Base-by-base conservation (phyloP, 2,329 filamentous ascomycete genomes). In the Elsinoe arachidis region DNA sequence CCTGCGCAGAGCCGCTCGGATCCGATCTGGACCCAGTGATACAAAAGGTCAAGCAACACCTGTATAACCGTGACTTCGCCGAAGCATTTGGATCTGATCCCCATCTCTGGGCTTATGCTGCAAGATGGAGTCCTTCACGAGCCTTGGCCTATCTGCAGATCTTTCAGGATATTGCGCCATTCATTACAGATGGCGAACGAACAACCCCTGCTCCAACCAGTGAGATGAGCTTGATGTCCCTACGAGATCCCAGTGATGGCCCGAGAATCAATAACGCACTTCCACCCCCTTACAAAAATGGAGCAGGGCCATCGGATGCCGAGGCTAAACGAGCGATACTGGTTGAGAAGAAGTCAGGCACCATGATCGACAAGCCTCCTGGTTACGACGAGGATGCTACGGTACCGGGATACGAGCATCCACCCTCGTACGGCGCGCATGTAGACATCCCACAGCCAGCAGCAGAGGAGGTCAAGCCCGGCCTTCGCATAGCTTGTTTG, bases 61-160 rank as follows among this genome's bases (percentile, higher is more conserved):
- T 99, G 7, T 97, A 86, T 69, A 84, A 87, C 59, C 83, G 93
- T 33, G 88, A 97, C 69, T 97, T 97, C 72, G 78, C 78, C 11
- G 74, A 77, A 14, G 92, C 92, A 0, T 99, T 97, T 73, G 84
- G 83, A 0, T 78, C 78, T 46, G 78, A 82, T 57, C 82, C 86
- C 44, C 81, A 86, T 64, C 78, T 96, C 15, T 82, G 87, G 60
- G 88, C 87, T 9, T 99, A 99, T 74, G 89, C 90, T 7, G 82
- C 89, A 56, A 77, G 93, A 64, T 99, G 92, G 91, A 96, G 90
- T 71, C 88, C 92, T 1, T 87, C 87, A 55, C 79, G 93, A 55
- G 87, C 90, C 0, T 74, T 97, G 55, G 89, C 86, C 61, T 97
- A 97, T 72, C 76, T 83, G n/a, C 75, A 79, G n/a, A 68, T 85